A percentile compares a stretch with the other conserved stretches of the same genome.
phyloP scores from a whole-genome alignment of 2,329 filamentous ascomycete genomes.

The Colletotrichum australisinense region DNA sequence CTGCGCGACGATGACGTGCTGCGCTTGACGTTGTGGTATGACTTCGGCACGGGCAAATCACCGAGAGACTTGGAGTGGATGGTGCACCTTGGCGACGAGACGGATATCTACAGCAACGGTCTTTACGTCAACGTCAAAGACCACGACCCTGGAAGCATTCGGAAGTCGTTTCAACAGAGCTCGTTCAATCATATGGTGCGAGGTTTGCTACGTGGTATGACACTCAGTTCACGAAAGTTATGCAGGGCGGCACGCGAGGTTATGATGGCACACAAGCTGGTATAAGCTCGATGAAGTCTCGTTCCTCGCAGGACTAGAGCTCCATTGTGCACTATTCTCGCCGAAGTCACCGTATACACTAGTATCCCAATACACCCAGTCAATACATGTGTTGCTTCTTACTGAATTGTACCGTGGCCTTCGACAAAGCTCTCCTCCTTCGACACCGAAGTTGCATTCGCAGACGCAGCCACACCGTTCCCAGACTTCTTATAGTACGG shows the following conservation, averaged over 20 bases:
- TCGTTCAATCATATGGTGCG: background rate
- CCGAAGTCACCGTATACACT: background rate
- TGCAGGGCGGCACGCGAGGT: background rate
- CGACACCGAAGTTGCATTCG: background rate
- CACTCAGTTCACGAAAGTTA: background rate
- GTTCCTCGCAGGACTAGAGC: background rate
- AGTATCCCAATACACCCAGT: background rate
- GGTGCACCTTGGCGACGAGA: background rate
- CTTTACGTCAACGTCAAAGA: background rate
- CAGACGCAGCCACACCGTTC: background rate
- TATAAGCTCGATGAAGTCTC: background rate
- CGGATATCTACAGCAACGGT: background rate
- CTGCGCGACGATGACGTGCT: background rate
- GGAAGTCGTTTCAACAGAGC: background rate
- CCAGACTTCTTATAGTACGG: constrained; percentile 3
- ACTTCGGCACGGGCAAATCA: background rate
- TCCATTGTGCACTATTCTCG: background rate
- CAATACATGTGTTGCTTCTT: background rate
- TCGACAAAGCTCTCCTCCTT: background rate
- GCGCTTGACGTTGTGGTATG: background rate
- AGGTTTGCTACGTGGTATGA: background rate
- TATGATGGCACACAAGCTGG: background rate
- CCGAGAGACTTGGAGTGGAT: background rate
- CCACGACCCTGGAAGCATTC: background rate
- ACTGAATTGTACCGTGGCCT: background rate